These are phyloP conservation scores for Patellaria atrata DNA, from an alignment of 495 filamentous ascomycete species.

Conservation along the genomic window DNA sequence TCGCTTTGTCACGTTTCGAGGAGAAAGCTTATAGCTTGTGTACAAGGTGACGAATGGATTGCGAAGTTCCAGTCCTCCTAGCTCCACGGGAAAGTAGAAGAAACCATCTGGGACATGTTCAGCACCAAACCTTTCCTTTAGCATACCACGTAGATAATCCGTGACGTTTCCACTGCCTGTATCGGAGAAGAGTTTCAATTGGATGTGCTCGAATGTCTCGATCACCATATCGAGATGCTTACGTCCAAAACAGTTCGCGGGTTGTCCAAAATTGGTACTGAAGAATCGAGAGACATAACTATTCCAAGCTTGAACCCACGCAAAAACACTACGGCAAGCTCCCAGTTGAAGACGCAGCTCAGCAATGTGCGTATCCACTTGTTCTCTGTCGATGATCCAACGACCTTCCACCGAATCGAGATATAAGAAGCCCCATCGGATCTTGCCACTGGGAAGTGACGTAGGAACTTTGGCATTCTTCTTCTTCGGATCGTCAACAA, in stretches of 20 bases:
- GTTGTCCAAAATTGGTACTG: conserved; percentile 21
- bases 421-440: conserved; percentile 23
- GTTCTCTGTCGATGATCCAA: conserved; percentile 19
- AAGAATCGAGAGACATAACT: conserved; percentile 21
- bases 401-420: conserved; percentile 17
- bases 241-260: conserved; percentile 23
- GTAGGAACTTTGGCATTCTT: background rate
- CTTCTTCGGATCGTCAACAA: conserved; percentile 14
- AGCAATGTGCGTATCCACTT: conserved; percentile 20
- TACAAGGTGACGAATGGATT: conserved; percentile 42
- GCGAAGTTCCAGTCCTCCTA: conserved; percentile 41
- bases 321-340: conserved; percentile 18
- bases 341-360: conserved; percentile 20
- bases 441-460: conserved; percentile 16
- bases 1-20: conserved; percentile 28
- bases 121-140: conserved; percentile 17
- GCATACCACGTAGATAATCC: conserved; percentile 14
- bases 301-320: conserved; percentile 24
- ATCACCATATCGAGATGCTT: conserved; percentile 22
- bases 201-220: conserved; percentile 17
- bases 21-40: too few species aligned
- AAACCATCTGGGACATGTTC: conserved; percentile 21
- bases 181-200: conserved; percentile 15
- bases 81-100: conserved; percentile 36
- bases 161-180: conserved; percentile 11